phyloP scores from a whole-genome alignment of 202 grass and related monocot species.

The Panicum virgatum region DNA sequence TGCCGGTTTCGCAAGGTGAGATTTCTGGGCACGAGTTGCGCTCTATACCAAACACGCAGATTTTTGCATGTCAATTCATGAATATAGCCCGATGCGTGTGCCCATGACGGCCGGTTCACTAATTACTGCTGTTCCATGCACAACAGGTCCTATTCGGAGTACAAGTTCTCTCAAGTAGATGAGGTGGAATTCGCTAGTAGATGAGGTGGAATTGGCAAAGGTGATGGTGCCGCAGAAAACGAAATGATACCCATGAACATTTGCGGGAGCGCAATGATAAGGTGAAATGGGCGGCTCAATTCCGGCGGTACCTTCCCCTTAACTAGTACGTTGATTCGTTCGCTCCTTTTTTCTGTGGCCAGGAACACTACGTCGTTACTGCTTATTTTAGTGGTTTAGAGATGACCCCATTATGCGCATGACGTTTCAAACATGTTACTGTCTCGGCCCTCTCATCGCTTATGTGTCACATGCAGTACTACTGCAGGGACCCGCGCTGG shows the following conservation, averaged over 20 bases:
- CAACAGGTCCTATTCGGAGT: conserved; percentile 30
- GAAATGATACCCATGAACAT: conserved; percentile 38
- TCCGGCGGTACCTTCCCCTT: not conserved
- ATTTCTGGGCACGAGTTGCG: not conserved
- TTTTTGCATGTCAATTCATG: not conserved
- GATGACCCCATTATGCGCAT: not conserved
- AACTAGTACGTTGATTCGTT: not conserved
- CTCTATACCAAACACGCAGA: not conserved
- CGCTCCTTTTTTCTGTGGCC: conserved; percentile 14
- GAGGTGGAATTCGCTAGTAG: conserved; percentile 28
- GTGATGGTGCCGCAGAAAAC: conserved; percentile 15
- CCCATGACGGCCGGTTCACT: not conserved
- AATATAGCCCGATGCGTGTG: conserved; percentile 34
- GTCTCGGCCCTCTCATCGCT: not conserved
- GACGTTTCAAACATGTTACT: conserved; percentile 15
- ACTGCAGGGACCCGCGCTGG: not conserved
- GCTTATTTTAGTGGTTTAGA: not conserved
- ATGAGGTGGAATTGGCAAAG: conserved; percentile 37
- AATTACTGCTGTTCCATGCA: conserved; percentile 17
- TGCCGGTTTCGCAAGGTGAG: not conserved
- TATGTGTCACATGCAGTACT: not conserved
- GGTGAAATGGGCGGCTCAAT: conserved; percentile 36
- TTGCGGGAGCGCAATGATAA: not conserved
- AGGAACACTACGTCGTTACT: not conserved
- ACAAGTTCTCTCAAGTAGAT: conserved; percentile 35